These are phyloP conservation scores for Penicillium occitanis DNA, from an alignment of 2,329 filamentous ascomycete species.

Conservation along the genomic window DNA sequence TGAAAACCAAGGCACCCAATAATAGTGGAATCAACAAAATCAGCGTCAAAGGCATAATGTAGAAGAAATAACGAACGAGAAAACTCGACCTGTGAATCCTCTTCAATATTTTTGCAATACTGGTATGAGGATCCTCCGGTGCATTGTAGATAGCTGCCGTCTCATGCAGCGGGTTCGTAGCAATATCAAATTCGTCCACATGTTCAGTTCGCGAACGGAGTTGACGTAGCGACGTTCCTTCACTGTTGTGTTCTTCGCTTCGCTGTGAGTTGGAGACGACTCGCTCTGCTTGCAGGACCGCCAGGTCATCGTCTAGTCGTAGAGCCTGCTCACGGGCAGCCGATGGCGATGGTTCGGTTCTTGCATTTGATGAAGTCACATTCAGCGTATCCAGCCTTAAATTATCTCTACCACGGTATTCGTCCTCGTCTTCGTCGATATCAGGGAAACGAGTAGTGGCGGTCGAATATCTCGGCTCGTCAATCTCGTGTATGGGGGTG, in stretches of 20 bases:
- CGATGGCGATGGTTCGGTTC: constrained; percentile 50
- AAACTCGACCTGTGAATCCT: constrained; percentile 64
- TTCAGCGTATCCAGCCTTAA: constrained; percentile 11
- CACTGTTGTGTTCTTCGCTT: constrained; percentile 34
- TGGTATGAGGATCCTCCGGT: constrained; percentile 61
- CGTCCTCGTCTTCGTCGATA: not conserved
- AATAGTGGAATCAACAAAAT: constrained; percentile 68
- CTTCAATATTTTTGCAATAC: constrained; percentile 64
- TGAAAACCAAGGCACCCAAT: constrained; percentile 61
- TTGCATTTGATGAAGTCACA: not conserved
- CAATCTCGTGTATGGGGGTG: constrained; percentile 18
- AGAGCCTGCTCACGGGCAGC: constrained; percentile 60
- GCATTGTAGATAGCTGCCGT: constrained; percentile 65
- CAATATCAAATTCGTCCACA: constrained; percentile 65
- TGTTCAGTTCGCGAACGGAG: constrained; percentile 56
- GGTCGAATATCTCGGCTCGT: constrained; percentile 15
- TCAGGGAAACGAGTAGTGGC: not conserved
- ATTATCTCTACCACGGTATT: constrained; percentile 4
- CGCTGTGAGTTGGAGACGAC: constrained; percentile 51
- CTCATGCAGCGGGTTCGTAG: constrained; percentile 69
- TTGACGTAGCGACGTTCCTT: constrained; percentile 49
- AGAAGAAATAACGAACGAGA: constrained; percentile 68
- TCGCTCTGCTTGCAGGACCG: constrained; percentile 64
- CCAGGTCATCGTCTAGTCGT: constrained; percentile 65
- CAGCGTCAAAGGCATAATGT: constrained; percentile 65